Base-by-base conservation (phyloP, 2,329 filamentous ascomycete genomes). In the Neofusicoccum kwambonambiense region DNA sequence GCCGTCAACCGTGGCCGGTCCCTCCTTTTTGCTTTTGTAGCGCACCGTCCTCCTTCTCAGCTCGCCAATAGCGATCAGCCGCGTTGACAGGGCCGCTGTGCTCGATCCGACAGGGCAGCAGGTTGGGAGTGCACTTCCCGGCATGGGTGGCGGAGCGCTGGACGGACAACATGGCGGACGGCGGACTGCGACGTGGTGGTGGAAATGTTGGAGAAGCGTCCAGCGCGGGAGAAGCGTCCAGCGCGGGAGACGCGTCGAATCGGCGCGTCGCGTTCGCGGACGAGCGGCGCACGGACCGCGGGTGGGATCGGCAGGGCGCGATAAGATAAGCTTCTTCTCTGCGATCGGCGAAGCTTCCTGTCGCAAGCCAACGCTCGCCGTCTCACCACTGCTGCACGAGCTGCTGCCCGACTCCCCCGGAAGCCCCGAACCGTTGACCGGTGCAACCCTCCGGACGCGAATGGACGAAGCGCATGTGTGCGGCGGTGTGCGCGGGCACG, bases 21-120 rank as follows among this genome's bases (percentile, higher is more conserved):
- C n/a, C 8, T 42, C 9, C 19, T n/a, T 35, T 15, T 5, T 37
- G 42, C 15, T 17, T n/a, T 17, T 31, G 31, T 15, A n/a, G 27
- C 61, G 13, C 61, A 64, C 52, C 56, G 6, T 64, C 17, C 7
- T 64, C 11, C 44, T 58, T 77, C 74, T 73, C 77, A 0, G 91
- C 90, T 5, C 80, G 82, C 92, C 93, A 97, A 74, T 91, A 92
- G 49, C 87, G 81, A 22, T 85, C 77, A 4, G 85, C 80, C 1
- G 87, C 81, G 58, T 88, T 84, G 62, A 94, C 81, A 1, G 87
- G 82, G 1, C 93, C 93, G 70, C 90, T 87, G 76, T 96, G 89
- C 71, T 93, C 85, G 72, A 97, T 87, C 63, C 87, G 86, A 71
- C 91, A 95, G 3, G 93, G 93, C 13, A 97, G 83, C 19, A 97